Percentiles rank a stretch among this genome's conserved stretches.
Conservation (phyloP, 139 green algal species). For the Deuterostichococcus epilithicus region DNA sequence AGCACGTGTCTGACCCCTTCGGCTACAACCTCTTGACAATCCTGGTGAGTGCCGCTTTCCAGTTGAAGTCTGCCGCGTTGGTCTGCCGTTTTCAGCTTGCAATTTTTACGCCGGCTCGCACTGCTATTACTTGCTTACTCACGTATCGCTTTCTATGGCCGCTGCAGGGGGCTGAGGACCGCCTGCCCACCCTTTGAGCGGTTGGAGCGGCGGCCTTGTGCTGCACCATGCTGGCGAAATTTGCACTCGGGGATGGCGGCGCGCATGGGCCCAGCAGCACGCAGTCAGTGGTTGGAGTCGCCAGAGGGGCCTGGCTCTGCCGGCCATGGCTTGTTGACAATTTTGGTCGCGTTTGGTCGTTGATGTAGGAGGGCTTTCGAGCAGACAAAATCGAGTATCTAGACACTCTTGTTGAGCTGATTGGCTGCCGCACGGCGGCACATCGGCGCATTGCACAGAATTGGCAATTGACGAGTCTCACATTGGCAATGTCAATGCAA, state of each 20-base stretch:
- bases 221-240: background rate
- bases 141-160: too few relatives aligned
- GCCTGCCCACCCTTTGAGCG: constrained; percentile 72
- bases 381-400: background rate
- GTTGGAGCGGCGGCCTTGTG: background rate
- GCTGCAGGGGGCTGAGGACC: constrained; percentile 75
- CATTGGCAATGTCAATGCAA: too few relatives aligned
- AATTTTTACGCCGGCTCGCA: too few relatives aligned
- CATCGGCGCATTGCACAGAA: background rate
- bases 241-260: too few relatives aligned
- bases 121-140: constrained; percentile 7
- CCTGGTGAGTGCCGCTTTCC: too few relatives aligned
- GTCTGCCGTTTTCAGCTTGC: too few relatives aligned
- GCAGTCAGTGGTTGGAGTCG: too few relatives aligned
- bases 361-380: background rate
- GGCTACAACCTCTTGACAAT: constrained; percentile 92
- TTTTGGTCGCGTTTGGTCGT: background rate
- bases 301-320: too few relatives aligned
- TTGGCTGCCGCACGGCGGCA: background rate
- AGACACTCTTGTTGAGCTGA: background rate
- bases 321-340: too few relatives aligned
- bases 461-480: too few relatives aligned
- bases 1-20: constrained; percentile 93
- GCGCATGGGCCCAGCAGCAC: too few relatives aligned
- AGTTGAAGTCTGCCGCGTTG: too few relatives aligned